Evolutionary conservation across 768 basidiomycete genomes (phyloP).

Genomic region (Termitomyces sp.): DNA sequence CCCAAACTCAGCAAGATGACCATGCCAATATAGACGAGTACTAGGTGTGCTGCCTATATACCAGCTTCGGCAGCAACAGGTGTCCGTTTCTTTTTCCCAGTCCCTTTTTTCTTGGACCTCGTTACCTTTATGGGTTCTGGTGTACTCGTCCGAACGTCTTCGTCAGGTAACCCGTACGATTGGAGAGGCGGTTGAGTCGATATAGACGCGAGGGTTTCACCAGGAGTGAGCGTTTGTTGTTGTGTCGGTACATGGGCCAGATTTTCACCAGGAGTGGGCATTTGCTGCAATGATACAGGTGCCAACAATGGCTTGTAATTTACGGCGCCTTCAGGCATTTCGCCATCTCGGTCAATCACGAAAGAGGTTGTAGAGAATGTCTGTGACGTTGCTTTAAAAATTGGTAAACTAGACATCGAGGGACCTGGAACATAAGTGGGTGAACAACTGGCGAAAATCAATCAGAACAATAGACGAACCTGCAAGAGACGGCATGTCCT

Average conservation of each 20-base stretch:
- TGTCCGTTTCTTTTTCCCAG: slow-evolving; percentile 67
- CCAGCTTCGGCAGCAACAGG: slow-evolving; percentile 6
- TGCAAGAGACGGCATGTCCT: slow-evolving; percentile 56
- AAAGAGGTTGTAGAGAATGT: slow-evolving; percentile 41
- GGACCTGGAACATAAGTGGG: slow-evolving; percentile 16
- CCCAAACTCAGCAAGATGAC: no score
- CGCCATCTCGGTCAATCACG: slow-evolving; percentile 71
- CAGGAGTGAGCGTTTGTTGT: slow-evolving; percentile 10
- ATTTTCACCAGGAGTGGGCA: slow-evolving; percentile 10
- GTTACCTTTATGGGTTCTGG: slow-evolving; percentile 74
- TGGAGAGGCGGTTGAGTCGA: slow-evolving; percentile 33
- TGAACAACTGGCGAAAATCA: not conserved
- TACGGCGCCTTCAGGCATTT: slow-evolving; percentile 70
- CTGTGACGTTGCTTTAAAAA: slow-evolving; percentile 35
- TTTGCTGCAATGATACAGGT: slow-evolving; percentile 18
- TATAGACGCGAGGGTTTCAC: slow-evolving; percentile 20
- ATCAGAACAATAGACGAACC: slow-evolving; percentile 15
- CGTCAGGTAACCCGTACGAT: slow-evolving; percentile 47
- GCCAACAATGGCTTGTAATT: slow-evolving; percentile 18
- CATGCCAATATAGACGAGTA: not conserved
- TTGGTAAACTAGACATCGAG: slow-evolving; percentile 32
- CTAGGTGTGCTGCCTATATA: slow-evolving; percentile 3
- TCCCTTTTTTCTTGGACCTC: slow-evolving; percentile 60
- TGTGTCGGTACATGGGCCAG: slow-evolving; percentile 4
- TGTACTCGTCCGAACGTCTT: slow-evolving; percentile 39